phyloP scores from a whole-genome alignment of 169 alveolate species.

The Condylostoma magnum region DNA sequence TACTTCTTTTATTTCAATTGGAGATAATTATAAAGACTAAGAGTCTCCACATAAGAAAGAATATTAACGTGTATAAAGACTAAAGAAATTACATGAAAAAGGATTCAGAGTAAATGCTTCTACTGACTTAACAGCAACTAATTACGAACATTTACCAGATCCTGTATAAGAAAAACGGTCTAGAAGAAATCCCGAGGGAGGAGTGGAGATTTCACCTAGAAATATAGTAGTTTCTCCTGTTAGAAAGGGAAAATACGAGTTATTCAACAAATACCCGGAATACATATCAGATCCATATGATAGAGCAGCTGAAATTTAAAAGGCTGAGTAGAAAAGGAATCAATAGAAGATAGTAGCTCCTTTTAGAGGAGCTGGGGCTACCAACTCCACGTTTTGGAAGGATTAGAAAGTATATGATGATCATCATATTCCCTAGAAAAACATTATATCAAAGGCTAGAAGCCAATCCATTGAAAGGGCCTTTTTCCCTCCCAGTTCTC shows the following conservation, averaged over 20 bases:
- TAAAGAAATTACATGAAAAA: background rate
- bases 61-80: slow-evolving; percentile 5
- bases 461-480: background rate
- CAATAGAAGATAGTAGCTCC: slow-evolving; percentile 17
- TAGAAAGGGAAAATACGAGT: background rate
- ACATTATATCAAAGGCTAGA: background rate
- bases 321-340: background rate
- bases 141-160: slow-evolving; percentile 5
- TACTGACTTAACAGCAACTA: background rate
- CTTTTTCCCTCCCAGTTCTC: slow-evolving; percentile 1
- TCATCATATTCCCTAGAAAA: too few species aligned
- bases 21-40: background rate
- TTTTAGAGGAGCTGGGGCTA: too few species aligned
- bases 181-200: background rate
- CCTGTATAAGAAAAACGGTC: too few species aligned
- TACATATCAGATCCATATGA: slow-evolving; percentile 9
- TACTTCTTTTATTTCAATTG: background rate
- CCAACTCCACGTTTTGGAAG: too few species aligned
- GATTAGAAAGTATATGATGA: too few species aligned
- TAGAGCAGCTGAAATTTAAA: background rate
- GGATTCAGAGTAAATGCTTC: slow-evolving; percentile 9
- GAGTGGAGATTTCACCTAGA: slow-evolving; percentile 14
- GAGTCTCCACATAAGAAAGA: background rate
- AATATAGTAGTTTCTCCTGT: slow-evolving; percentile 13
- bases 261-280: background rate